Percentiles rank a stretch among this genome's conserved stretches.
Evolutionary conservation across 2,329 filamentous ascomycete genomes (phyloP).

Genomic region (Chaetomiaceae sp.): DNA sequence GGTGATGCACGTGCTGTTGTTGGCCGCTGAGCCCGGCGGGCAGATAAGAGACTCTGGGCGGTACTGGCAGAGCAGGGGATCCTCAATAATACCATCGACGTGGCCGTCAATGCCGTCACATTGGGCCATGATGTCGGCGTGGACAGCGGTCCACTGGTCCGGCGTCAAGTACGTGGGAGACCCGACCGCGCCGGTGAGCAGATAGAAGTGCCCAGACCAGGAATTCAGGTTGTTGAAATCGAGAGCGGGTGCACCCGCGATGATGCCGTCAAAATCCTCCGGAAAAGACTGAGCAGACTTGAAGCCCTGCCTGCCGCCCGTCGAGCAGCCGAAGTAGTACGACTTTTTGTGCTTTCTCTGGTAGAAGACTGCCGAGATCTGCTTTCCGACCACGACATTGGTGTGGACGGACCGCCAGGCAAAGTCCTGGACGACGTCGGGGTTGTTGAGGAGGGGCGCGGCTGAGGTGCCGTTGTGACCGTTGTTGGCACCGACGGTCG

Average conservation of each 20-base stretch:
- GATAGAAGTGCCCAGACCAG: slow-evolving; percentile 39
- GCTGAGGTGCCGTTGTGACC: slow-evolving; percentile 43
- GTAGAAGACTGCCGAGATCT: slow-evolving; percentile 42
- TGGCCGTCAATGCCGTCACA: slow-evolving; percentile 40
- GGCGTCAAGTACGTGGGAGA: slow-evolving; percentile 40
- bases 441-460: slow-evolving; percentile 31
- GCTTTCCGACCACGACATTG: slow-evolving; percentile 39
- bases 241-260: slow-evolving; percentile 38
- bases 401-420: slow-evolving; percentile 12
- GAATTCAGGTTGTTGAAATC: slow-evolving; percentile 18
- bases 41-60: slow-evolving; percentile 32
- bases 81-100: slow-evolving; percentile 38
- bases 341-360: slow-evolving; percentile 33
- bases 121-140: slow-evolving; percentile 36
- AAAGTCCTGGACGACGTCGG: slow-evolving; percentile 28
- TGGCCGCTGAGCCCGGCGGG: slow-evolving; percentile 26
- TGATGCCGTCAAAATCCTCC: slow-evolving; percentile 49
- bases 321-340: slow-evolving; percentile 50
- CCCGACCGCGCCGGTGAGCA: slow-evolving; percentile 35
- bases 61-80: slow-evolving; percentile 36
- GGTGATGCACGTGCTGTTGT: slow-evolving; percentile 36
- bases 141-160: slow-evolving; percentile 34
- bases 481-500: slow-evolving; percentile 45
- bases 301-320: slow-evolving; percentile 49
- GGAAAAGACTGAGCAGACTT: slow-evolving; percentile 46